Percentiles rank a stretch among this genome's conserved stretches.
phyloP scores from a whole-genome alignment of 495 filamentous ascomycete species.

The Podospora anserina region DNA sequence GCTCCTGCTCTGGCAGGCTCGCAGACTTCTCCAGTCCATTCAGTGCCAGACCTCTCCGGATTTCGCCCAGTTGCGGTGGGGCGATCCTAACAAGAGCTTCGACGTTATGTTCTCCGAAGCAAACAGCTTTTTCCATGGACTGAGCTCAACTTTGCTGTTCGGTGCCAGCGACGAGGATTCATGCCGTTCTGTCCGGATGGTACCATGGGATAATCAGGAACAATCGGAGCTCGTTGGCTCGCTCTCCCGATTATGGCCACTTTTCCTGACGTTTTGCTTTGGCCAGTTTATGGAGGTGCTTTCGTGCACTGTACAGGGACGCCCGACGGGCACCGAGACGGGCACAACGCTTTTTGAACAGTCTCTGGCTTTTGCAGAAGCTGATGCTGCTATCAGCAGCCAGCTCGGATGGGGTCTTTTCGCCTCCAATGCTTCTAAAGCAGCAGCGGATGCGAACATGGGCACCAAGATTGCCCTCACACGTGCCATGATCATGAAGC shows the following conservation, averaged over 20 bases:
- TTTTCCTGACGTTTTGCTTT: conserved; percentile 76
- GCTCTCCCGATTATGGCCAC: conserved; percentile 78
- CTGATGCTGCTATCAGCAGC: conserved; percentile 77
- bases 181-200: conserved; percentile 71
- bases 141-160: conserved; percentile 67
- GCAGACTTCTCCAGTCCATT: conserved; percentile 72
- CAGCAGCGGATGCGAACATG: conserved; percentile 34
- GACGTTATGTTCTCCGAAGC: conserved; percentile 70
- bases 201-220: conserved; percentile 42
- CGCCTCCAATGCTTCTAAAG: conserved; percentile 36
- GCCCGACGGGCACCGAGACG: conserved; percentile 73
- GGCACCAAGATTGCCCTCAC: conserved; percentile 48
- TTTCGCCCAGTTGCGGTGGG: conserved; percentile 70
- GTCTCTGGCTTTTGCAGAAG: conserved; percentile 93
- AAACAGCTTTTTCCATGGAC: conserved; percentile 63
- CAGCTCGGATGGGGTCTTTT: conserved; percentile 69
- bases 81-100: conserved; percentile 60
- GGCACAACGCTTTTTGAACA: conserved; percentile 97
- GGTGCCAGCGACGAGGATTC: conserved; percentile 64
- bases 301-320: conserved; percentile 84
- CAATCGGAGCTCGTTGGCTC: conserved; percentile 62
- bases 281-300: conserved; percentile 87
- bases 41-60: conserved; percentile 87
- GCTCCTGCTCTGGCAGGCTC: conserved; percentile 66
- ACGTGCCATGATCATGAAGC: conserved; percentile 54